These are phyloP conservation scores for Celoporthe dispersa DNA, from an alignment of 2,329 filamentous ascomycete species.

Conservation along the genomic window DNA sequence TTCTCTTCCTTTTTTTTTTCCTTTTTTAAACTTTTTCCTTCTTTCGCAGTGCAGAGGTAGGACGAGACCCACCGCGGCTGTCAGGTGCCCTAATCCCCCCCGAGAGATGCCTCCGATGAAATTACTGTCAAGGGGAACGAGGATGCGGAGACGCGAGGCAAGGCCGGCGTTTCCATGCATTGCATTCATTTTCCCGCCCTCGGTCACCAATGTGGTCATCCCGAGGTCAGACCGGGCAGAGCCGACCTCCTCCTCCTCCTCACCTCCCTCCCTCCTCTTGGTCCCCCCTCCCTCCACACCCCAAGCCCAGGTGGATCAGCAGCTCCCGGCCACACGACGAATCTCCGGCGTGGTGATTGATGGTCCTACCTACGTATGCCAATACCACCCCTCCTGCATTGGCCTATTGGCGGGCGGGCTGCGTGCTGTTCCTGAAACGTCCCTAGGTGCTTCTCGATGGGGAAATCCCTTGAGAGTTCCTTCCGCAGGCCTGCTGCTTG, in stretches of 20 bases:
- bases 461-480: not conserved
- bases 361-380: not conserved
- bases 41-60: not conserved
- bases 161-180: not conserved
- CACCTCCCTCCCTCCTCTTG: not conserved
- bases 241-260: not conserved
- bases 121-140: not conserved
- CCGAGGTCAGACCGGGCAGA: not conserved
- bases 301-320: not conserved
- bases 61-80: not conserved
- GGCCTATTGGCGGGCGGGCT: not conserved
- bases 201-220: slow-evolving; percentile 2
- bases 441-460: not conserved
- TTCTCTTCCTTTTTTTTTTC: too few relatives aligned
- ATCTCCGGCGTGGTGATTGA: not conserved
- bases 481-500: not conserved
- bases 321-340: not conserved
- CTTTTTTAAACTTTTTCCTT: too few relatives aligned
- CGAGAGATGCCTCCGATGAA: too few relatives aligned
- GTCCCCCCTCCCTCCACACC: not conserved
- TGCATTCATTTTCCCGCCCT: not conserved
- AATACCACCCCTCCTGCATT: not conserved
- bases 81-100: not conserved
- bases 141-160: not conserved
- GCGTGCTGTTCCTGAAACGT: not conserved